Conservation (phyloP, 2,329 filamentous ascomycete species). For the Aspergillus pseudoglaucus region DNA sequence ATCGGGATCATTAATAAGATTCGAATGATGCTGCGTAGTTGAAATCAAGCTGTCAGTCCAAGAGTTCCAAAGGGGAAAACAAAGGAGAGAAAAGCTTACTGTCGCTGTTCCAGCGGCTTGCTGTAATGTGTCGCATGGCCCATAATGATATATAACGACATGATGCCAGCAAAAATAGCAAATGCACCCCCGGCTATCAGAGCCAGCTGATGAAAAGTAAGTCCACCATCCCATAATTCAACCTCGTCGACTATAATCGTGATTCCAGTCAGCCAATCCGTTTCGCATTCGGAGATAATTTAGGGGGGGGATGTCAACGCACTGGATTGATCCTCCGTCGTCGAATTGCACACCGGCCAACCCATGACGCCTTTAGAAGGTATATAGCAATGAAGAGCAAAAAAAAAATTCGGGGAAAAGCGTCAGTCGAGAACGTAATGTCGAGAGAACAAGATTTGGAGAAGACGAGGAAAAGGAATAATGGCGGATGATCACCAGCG, state of each 20-base stretch:
- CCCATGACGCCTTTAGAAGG: conserved; percentile 24
- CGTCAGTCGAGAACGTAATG: background rate
- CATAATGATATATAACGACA: conserved; percentile 51
- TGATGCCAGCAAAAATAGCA: conserved; percentile 43
- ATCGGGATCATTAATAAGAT: conserved; percentile 85
- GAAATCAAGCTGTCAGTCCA: conserved; percentile 2
- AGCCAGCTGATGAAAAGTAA: conserved; percentile 53
- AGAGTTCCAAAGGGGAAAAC: background rate
- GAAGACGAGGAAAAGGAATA: background rate
- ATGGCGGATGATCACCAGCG: background rate
- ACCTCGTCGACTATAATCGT: conserved; percentile 38
- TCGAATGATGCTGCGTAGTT: conserved; percentile 62
- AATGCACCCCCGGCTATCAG: conserved; percentile 50
- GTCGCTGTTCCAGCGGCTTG: conserved; percentile 54
- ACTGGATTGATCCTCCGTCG: conserved; percentile 43
- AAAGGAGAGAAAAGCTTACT: conserved; percentile 35
- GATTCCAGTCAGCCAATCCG: conserved; percentile 4
- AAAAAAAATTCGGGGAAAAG: background rate
- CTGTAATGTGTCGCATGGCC: conserved; percentile 56
- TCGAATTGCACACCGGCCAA: conserved; percentile 47
- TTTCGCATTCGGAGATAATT: conserved; percentile 1
- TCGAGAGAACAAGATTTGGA: background rate
- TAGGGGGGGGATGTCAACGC: conserved; percentile 7
- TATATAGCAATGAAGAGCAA: background rate
- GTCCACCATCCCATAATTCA: conserved; percentile 44